Base-by-base conservation (phyloP, 1,284 basidiomycete genomes). In the Sphagnurus paluster region DNA sequence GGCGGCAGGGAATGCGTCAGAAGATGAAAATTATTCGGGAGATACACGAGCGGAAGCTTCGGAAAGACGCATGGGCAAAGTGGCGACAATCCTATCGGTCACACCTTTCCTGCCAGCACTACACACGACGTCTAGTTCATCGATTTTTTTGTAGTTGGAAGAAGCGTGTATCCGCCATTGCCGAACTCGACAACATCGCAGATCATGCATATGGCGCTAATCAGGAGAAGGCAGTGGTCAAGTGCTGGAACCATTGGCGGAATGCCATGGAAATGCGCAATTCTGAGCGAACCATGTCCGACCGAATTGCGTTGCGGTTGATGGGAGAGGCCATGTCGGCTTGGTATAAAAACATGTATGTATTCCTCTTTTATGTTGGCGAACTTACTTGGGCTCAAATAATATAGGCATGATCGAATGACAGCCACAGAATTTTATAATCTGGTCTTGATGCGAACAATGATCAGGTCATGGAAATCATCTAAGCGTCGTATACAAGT, bases 1-100 rank as follows among this genome's bases (percentile, higher is more conserved):
- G 86, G 84, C 74, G 84, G 20, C 66, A 75, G 25, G 77, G 77
- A 32, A 86, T 88, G 82, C 80, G 87, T 17, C 56, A 66, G 39
- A 82, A 76, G 50, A 84, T 87, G 80, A 83, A 80, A 56, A 60
- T 63, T 14, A 65, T 84, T 32, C 79, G 77, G 39, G 75, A 77
- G 43, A 78, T 67, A 46, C 71, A 72, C 44, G 79, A 83, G 29
- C 49, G 57, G 4, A 71, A 73, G 50, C 56, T 84, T 37, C 60
- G 69, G 56, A 76, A 70, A 55, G 74, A 79, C 52, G 72, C 73
- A 11, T 85, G 81, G 80, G 66, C 63, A 23, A 77, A 74, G 54
- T 89, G 87, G 87, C 71, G 75, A 33, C 79, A 78, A 48, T 65
- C 69, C 8, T 72, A 78, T 50, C 69, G 67, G n/a, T 69, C 70